Evolutionary conservation across 2,329 filamentous ascomycete species (phyloP), one percentile per base, ranked within the genome.

Genomic region (Parastagonospora nodorum): DNA sequence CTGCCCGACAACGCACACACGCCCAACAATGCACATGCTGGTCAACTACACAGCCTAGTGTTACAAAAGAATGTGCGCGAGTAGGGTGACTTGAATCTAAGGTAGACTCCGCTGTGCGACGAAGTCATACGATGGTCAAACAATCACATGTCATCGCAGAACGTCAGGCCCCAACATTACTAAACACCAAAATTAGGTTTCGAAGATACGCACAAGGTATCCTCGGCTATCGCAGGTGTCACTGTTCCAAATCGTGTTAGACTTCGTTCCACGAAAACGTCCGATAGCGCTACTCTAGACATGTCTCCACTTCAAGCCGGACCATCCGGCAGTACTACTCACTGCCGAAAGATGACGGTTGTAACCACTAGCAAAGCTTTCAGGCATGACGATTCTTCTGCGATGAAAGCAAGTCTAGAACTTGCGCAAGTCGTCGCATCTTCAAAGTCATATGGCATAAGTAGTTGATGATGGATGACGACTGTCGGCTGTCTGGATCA

Each of bases 291-390:
- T 42, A 7, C 14, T 9, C 38, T 28, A 11, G 24, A 40, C 24
- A 14, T 36, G 40, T 32, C 14, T 42, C 40, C 40, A 32, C 40
- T 19, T 42, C 19, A 8, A 30, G n/a, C 42, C 42, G 42, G 42
- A 45, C 30, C 32, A 28, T 45, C 42, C 42, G 33, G 40, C 7
- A 32, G 31, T 24, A 24, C 19, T 24, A 24, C 19, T 24, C 19
- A 24, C 19, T 24, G 5, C 31, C 10, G 31, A 32, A 28, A 14
- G 2, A 28, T 16, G 37, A 28, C 19, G 19, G 37, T n/a, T 40
- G 37, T 24, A 27, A 40, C 19, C 19, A 5, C 19, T 24, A 32
- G 31, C 9, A 32, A 32, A n/a, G n/a, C 19, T 24, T 24, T 24
- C 19, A 24, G 19, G 19, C 19, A 24, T 24, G 19, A 24, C 19